A percentile compares a stretch with the other conserved stretches of the same genome.
Conservation (phyloP, 345 rosid genomes). For the Pseudoturritis turrita region DNA sequence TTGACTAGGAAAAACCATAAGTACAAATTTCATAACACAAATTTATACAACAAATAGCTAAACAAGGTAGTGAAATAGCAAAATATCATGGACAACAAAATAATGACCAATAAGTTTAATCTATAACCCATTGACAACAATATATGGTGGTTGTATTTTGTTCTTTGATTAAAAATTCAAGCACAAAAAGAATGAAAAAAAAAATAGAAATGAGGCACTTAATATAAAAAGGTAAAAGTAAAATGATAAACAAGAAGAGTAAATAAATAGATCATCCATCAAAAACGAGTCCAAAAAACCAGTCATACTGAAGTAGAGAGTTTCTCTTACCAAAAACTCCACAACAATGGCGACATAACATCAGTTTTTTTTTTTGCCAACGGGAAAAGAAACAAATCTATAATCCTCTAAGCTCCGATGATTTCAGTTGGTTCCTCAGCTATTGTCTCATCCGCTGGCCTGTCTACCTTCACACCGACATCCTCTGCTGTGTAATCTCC, state of each 20-base stretch:
- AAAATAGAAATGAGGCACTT: not conserved
- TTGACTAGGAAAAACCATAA: not conserved
- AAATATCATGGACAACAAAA: no score
- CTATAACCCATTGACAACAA: no score
- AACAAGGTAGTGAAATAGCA: not conserved
- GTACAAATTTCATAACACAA: not conserved
- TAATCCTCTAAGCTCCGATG: slow-evolving; percentile 31
- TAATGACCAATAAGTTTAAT: no score
- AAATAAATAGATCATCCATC: not conserved
- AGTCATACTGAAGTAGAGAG: not conserved
- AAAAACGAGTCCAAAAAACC: slow-evolving; percentile 25
- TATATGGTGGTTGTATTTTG: not conserved
- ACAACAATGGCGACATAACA: slow-evolving; percentile 16
- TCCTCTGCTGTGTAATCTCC: slow-evolving; percentile 32
- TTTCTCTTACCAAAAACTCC: not conserved
- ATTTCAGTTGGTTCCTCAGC: slow-evolving; percentile 24
- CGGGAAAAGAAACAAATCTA: slow-evolving; percentile 4
- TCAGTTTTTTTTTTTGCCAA: not conserved
- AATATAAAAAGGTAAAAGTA: not conserved
- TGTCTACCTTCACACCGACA: slow-evolving; percentile 35
- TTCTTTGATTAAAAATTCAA: not conserved
- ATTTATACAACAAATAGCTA: not conserved
- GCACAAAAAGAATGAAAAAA: not conserved
- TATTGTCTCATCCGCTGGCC: slow-evolving; percentile 23
- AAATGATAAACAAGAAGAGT: not conserved